phyloP scores from a whole-genome alignment of 257 asterid species.

The Solanum bukasovii region DNA sequence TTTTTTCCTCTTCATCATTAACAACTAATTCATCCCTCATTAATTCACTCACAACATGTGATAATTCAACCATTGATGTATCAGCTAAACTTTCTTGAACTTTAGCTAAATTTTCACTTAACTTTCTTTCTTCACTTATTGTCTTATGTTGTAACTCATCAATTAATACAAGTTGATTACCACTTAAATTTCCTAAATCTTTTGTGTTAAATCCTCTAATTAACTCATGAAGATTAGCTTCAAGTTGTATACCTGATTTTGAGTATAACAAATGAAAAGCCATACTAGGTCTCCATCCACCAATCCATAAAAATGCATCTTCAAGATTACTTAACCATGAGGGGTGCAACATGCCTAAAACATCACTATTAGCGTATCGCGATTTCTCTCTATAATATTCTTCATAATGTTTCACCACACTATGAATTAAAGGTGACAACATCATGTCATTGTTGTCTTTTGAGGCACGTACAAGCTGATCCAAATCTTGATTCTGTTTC shows the following conservation, averaged over 20 bases:
- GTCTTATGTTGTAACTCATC: constrained; percentile 36
- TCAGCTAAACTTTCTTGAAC: constrained; percentile 52
- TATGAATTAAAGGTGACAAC: constrained; percentile 8
- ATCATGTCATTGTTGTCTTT: neutral
- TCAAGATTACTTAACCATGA: constrained; percentile 57
- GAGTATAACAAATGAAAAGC: constrained; percentile 62
- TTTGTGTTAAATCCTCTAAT: constrained; percentile 21
- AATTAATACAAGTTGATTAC: constrained; percentile 23
- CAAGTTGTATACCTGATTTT: constrained; percentile 49
- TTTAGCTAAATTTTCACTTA: constrained; percentile 42
- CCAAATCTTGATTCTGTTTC: constrained; percentile 34
- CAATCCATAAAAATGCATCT: constrained; percentile 64
- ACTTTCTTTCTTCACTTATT: constrained; percentile 31
- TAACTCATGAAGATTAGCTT: constrained; percentile 31
- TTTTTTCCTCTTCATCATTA: neutral
- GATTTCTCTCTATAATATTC: constrained; percentile 41
- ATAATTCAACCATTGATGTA: constrained; percentile 38
- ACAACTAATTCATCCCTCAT: constrained; percentile 8
- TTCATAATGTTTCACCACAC: constrained; percentile 42
- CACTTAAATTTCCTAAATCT: constrained; percentile 32
- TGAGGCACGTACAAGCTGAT: constrained; percentile 28
- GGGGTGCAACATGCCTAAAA: constrained; percentile 36
- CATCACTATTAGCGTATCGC: constrained; percentile 16
- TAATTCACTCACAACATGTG: constrained; percentile 33
- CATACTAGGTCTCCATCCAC: constrained; percentile 77